Percentiles rank a stretch among this genome's conserved stretches.
Evolutionary conservation across 805 yeast species (phyloP).

Genomic region (Metschnikowia corniflorae): DNA sequence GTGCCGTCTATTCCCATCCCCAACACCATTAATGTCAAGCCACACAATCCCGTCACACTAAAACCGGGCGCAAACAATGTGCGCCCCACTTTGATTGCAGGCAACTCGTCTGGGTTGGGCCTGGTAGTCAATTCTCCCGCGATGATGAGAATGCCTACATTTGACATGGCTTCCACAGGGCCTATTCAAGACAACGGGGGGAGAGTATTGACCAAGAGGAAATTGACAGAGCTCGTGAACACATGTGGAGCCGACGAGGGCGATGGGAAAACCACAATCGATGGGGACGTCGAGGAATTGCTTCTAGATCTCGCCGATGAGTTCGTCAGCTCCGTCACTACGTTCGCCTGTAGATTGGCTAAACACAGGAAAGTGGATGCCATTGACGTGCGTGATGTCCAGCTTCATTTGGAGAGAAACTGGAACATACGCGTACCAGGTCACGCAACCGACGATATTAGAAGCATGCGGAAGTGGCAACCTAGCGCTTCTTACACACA

Average conservation of each 20-base stretch:
- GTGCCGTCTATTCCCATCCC: conserved; percentile 74
- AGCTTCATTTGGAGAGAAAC: conserved; percentile 83
- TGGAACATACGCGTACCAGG: conserved; percentile 97
- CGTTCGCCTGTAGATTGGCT: conserved; percentile 92
- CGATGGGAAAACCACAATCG: conserved; percentile 84
- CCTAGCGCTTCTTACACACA: conserved; percentile 62
- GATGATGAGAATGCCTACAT: conserved; percentile 68
- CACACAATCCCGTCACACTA: conserved; percentile 61
- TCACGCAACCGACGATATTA: conserved; percentile 83
- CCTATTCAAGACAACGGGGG: conserved; percentile 56
- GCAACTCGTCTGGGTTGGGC: conserved; percentile 71
- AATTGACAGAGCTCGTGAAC: conserved; percentile 80
- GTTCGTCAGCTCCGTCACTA: conserved; percentile 83
- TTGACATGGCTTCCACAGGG: conserved; percentile 52
- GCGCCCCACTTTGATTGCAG: conserved; percentile 82
- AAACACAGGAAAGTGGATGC: conserved; percentile 89
- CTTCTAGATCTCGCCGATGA: conserved; percentile 93
- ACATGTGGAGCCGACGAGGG: conserved; percentile 84
- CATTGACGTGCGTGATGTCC: conserved; percentile 85
- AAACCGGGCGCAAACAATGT: conserved; percentile 46
- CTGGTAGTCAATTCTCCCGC: conserved; percentile 70
- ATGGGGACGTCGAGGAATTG: conserved; percentile 93
- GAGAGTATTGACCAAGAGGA: conserved; percentile 83
- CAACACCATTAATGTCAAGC: conserved; percentile 58
- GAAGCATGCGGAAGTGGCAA: conserved; percentile 69